phyloP scores from a whole-genome alignment of 768 basidiomycete genomes.

The Lyophyllum shimeji region DNA sequence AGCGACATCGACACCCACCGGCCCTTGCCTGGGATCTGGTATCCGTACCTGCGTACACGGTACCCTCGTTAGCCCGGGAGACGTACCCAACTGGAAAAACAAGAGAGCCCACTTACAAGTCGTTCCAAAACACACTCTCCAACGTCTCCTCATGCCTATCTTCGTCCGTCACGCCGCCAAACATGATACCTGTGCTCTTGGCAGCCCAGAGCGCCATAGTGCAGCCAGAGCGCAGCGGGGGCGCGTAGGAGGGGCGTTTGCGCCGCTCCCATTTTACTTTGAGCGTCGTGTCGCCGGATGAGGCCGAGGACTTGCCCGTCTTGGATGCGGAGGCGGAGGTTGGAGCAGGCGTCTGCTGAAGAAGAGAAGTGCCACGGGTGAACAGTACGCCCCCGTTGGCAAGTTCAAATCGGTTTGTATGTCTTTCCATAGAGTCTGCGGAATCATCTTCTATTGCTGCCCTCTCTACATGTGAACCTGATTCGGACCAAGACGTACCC shows the following conservation, averaged over 20 bases:
- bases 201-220: slow-evolving; percentile 82
- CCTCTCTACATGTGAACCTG: too few relatives aligned
- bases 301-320: slow-evolving; percentile 37
- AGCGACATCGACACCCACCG: slow-evolving; percentile 79
- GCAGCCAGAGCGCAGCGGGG: slow-evolving; percentile 73
- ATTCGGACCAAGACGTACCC: too few relatives aligned
- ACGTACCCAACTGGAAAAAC: not conserved
- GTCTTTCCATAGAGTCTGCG: too few relatives aligned
- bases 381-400: too few relatives aligned
- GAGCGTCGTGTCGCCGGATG: slow-evolving; percentile 43
- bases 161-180: slow-evolving; percentile 87
- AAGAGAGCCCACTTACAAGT: slow-evolving; percentile 51
- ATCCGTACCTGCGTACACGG: slow-evolving; percentile 72
- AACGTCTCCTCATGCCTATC: slow-evolving; percentile 82
- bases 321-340: slow-evolving; percentile 18
- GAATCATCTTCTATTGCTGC: too few relatives aligned
- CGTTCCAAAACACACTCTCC: slow-evolving; percentile 86
- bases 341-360: slow-evolving; percentile 15
- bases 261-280: slow-evolving; percentile 82
- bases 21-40: slow-evolving; percentile 72
- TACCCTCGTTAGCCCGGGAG: not conserved
- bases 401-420: too few relatives aligned
- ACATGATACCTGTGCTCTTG: slow-evolving; percentile 72
- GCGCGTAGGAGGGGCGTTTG: slow-evolving; percentile 69
- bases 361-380: too few relatives aligned